Conservation (phyloP, 2,329 filamentous ascomycete species). For the Aspergillus sp. region DNA sequence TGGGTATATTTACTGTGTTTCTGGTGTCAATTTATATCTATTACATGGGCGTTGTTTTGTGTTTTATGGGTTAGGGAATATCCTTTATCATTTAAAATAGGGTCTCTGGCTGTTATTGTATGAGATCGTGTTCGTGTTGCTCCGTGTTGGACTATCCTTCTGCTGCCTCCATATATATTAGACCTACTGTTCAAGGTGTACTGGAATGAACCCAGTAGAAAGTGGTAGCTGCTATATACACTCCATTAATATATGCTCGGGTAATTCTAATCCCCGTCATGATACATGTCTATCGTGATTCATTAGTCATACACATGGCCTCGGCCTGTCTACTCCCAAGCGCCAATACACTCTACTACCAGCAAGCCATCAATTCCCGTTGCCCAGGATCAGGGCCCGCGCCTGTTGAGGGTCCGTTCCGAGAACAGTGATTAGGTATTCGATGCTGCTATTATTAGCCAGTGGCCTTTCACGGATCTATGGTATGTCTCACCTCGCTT, state of each 20-base stretch:
- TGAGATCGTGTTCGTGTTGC: no score
- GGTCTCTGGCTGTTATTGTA: no score
- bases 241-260: neutral
- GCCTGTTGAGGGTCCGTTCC: constrained; percentile 59
- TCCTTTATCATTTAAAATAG: no score
- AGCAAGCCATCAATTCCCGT: constrained; percentile 18
- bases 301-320: constrained; percentile 39
- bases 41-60: no score
- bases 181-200: neutral
- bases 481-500: constrained; percentile 65
- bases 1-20: neutral
- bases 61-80: no score
- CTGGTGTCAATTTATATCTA: no score
- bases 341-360: constrained; percentile 1
- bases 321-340: neutral
- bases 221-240: neutral
- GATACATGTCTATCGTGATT: constrained; percentile 44
- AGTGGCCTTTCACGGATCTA: constrained; percentile 6
- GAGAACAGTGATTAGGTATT: constrained; percentile 66
- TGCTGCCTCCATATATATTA: no score
- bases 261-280: neutral
- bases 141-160: no score
- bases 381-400: constrained; percentile 44
- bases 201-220: neutral
- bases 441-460: constrained; percentile 51